Base-by-base conservation (phyloP, 495 filamentous ascomycete genomes). In the Penicillium paxilli region DNA sequence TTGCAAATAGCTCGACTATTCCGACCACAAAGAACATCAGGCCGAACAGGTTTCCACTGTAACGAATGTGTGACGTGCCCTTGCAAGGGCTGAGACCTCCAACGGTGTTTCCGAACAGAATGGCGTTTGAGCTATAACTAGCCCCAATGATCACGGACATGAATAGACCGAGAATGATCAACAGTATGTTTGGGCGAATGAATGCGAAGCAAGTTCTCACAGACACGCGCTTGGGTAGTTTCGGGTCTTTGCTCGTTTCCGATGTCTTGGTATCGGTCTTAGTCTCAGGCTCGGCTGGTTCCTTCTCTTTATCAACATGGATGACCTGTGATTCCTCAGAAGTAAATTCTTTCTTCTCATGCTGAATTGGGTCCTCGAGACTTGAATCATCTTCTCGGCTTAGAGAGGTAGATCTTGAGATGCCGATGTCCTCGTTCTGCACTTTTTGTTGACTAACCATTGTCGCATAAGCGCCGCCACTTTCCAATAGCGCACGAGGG, bases 1-100 rank as follows among this genome's bases (percentile, higher is more conserved):
- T 81, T 4, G 79, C 79, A 30, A 79, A 71, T 47, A 84, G 74
- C 28, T 77, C 79, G 38, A 77, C 71, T 7, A 83, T 63, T 1
- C 78, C 75, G 6, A 83, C 60, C 10, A 81, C 62, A 48, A 83
- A 83, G 64, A 83, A 80, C 69, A 83, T 74, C 4, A 81, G 65
- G 1, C 77, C 77, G 37, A 64, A 82, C 51, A 83, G 81, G 51
- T 72, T 60, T 21, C 77, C 77, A 47, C 64, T 62, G 17, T 63
- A 66, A 12, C 59, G 58, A 26, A 79, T 76, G 17, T 59, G 60
- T 17, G 51, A 46, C 7, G 74, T 56, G 17, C 60, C 59, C 1
- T 75, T 62, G 62, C 77, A 81, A 3, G 72, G 70, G 54, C 70
- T 72, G 38, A 81, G 42, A 51, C 64, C 70, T 21, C 73, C 75